Evolutionary conservation across 1,284 basidiomycete species (phyloP), one percentile per base, ranked within the genome.

Genomic region (Irpex sp.): DNA sequence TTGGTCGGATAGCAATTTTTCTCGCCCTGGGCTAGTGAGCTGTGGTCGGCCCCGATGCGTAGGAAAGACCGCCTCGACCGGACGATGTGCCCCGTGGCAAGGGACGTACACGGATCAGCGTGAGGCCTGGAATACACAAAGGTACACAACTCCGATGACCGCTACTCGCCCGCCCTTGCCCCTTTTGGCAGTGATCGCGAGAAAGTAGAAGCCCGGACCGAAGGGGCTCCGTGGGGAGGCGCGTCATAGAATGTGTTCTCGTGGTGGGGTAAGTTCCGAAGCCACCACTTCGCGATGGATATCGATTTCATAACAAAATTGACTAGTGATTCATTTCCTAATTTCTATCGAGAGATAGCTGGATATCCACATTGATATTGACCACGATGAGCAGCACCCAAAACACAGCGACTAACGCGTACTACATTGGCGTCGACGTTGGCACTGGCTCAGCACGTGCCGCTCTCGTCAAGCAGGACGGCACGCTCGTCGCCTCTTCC

Each of bases 381-480:
- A 57, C 57, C 5, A 57, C 57, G 40, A 63, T 59, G 57, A 34
- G 37, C 19, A 56, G 37, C 19, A 34, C 9, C 54, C 54, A 26
- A 37, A 52, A 31, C 31, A 31, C 31, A 31, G 31, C 31, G 31
- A 31, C 3, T 3, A 31, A 56, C 58, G 55, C 63, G 34, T 86
- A 85, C 73, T 91, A 87, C 74, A 82, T 92, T 66, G 89, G 89
- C 55, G 78, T 92, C 67, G 89, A 92, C 73, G 86, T 92, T 34
- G 97, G 97, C 44, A 98, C 97, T 0, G 96, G 97, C 63, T 98
- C 96, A 15, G 96, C 91, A 2, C 87, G 97, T 65, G 95, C 95
- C 0, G 91, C 88, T 37, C 85, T 99, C 51, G 87, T 97, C 66
- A 85, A 88, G 66, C 72, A 78, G n/a, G 81, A 85, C 51, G 97